Conservation (phyloP, 2,329 filamentous ascomycete genomes). For the Pleurostoma richardsiae region DNA sequence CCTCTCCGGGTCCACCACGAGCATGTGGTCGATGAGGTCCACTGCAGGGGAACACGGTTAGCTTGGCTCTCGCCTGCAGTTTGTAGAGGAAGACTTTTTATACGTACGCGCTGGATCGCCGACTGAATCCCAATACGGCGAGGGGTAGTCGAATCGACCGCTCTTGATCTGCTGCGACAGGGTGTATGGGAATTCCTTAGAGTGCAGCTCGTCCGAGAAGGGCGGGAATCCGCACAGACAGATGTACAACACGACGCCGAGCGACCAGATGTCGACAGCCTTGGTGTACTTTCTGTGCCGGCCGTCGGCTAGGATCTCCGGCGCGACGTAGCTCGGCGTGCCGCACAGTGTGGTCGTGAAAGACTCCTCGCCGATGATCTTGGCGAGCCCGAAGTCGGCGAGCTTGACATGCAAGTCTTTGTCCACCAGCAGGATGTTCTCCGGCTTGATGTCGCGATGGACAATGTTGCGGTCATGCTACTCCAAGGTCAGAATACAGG, state of each 20-base stretch:
- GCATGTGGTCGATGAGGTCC: slow-evolving; percentile 91
- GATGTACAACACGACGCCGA: slow-evolving; percentile 97
- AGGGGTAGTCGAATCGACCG: slow-evolving; percentile 89
- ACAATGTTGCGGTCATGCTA: slow-evolving; percentile 97
- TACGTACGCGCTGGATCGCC: slow-evolving; percentile 70
- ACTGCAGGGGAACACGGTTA: slow-evolving; percentile 34
- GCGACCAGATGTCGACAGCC: slow-evolving; percentile 92
- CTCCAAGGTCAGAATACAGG: too few species aligned
- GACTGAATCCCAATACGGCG: slow-evolving; percentile 90
- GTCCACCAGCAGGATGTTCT: slow-evolving; percentile 88
- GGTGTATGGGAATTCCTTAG: slow-evolving; percentile 75
- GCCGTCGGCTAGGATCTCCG: slow-evolving; percentile 83
- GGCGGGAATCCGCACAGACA: slow-evolving; percentile 95
- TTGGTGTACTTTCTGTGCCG: slow-evolving; percentile 85
- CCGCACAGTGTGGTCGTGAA: slow-evolving; percentile 96
- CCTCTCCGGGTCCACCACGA: slow-evolving; percentile 78
- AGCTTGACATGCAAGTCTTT: slow-evolving; percentile 83
- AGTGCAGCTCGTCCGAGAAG: slow-evolving; percentile 90
- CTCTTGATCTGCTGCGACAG: slow-evolving; percentile 85
- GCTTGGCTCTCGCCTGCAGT: not conserved
- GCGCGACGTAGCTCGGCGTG: slow-evolving; percentile 95
- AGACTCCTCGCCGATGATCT: slow-evolving; percentile 97
- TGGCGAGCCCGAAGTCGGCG: slow-evolving; percentile 93
- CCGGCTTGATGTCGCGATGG: slow-evolving; percentile 95
- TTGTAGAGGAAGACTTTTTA: not conserved